These are phyloP conservation scores for Trypanosoma grayi DNA, from an alignment of 208 protist species.

Conservation along the genomic window DNA sequence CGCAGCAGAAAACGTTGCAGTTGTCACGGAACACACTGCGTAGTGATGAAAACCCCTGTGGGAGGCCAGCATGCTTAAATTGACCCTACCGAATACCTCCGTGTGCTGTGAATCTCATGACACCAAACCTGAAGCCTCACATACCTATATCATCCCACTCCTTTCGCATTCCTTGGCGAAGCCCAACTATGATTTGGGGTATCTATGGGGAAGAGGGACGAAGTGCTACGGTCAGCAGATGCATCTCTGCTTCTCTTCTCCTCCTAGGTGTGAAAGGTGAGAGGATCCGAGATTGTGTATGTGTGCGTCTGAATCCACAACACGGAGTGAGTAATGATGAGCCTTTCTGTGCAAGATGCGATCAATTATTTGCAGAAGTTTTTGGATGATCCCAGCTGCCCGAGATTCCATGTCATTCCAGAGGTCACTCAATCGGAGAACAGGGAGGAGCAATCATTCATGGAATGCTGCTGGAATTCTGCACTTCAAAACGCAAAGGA, in stretches of 20 bases:
- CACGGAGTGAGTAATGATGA: too few species aligned
- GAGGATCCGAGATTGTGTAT: not conserved
- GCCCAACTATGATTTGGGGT: too few species aligned
- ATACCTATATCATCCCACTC: too few species aligned
- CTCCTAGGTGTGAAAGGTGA: not conserved
- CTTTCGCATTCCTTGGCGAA: too few species aligned
- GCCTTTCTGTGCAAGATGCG: conserved; percentile 7
- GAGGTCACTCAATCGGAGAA: not conserved
- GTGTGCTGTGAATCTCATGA: too few species aligned
- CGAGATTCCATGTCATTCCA: conserved; percentile 16
- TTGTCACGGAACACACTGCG: not conserved
- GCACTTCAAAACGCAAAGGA: not conserved
- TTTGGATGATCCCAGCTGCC: not conserved
- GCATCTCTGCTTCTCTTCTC: not conserved
- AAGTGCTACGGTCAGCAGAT: not conserved
- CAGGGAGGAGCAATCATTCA: not conserved
- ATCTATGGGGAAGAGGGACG: not conserved
- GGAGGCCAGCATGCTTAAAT: too few species aligned
- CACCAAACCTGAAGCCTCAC: too few species aligned
- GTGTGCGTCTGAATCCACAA: not conserved
- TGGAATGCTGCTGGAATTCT: conserved; percentile 21
- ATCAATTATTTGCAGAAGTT: conserved; percentile 21
- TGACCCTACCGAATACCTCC: too few species aligned
- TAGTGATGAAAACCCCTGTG: too few species aligned
- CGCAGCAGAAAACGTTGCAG: not conserved